Conservation (phyloP, 192 early-diverging fungal species). For the Pilaira anomala region DNA sequence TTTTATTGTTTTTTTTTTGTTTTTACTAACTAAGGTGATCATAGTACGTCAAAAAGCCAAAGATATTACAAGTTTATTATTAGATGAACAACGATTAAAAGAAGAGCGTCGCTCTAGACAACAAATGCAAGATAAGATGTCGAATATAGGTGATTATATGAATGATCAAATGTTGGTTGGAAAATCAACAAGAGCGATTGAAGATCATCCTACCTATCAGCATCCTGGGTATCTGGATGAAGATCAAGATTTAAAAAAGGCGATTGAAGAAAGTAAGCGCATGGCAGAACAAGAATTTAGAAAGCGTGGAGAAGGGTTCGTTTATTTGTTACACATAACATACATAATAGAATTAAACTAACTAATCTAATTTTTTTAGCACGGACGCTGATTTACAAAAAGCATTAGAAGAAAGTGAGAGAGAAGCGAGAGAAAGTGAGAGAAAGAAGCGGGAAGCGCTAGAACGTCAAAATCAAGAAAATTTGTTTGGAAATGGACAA, state of each 20-base stretch:
- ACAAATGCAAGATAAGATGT: conserved; percentile 64
- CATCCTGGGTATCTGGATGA: conserved; percentile 59
- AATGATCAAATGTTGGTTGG: conserved; percentile 19
- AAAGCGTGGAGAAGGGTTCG: conserved; percentile 10
- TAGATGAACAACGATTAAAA: conserved; percentile 73
- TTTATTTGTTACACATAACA: no score
- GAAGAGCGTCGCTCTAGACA: conserved; percentile 69
- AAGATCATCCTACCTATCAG: conserved; percentile 33
- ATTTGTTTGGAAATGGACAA: conserved; percentile 5
- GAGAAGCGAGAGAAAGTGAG: not conserved
- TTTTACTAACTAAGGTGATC: no score
- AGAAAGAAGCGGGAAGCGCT: conserved; percentile 13
- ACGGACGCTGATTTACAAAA: no score
- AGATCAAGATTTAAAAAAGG: conserved; percentile 74
- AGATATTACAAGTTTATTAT: conserved; percentile 78
- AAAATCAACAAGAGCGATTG: not conserved
- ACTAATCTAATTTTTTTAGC: no score
- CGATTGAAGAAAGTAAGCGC: conserved; percentile 80
- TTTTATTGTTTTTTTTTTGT: conserved; percentile 10
- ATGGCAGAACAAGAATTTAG: conserved; percentile 47
- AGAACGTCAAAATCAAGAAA: conserved; percentile 14
- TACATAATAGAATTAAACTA: no score
- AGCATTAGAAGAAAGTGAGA: not conserved
- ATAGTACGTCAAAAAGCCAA: conserved; percentile 91
- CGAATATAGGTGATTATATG: conserved; percentile 39